Conservation (phyloP, 176 grass and related monocot genomes). For the Oryza meyeriana region DNA sequence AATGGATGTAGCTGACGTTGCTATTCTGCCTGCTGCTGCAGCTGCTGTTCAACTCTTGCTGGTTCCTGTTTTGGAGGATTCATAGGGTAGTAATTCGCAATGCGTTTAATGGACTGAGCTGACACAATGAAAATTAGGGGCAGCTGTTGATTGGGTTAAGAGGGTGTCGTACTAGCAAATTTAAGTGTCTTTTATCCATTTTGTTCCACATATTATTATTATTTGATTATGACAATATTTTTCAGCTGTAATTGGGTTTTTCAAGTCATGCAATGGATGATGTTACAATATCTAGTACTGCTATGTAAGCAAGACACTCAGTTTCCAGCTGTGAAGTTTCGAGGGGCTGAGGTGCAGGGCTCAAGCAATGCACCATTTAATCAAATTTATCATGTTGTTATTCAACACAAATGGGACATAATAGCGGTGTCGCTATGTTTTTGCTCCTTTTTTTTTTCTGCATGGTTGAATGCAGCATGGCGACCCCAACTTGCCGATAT, state of each 20-base stretch:
- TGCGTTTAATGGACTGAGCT: not conserved
- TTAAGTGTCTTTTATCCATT: constrained; percentile 4
- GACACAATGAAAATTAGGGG: not conserved
- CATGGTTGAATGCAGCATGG: not conserved
- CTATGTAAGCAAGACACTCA: not conserved
- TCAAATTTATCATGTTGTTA: not conserved
- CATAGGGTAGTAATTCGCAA: not conserved
- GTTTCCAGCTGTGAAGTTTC: not conserved
- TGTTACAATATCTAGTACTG: not conserved
- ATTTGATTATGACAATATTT: not conserved
- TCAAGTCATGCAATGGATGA: not conserved
- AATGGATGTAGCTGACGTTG: constrained; percentile 26
- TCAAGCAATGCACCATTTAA: not conserved
- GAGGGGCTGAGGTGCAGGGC: not conserved
- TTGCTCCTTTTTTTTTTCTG: not conserved
- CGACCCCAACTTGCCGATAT: not conserved
- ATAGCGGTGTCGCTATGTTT: not conserved
- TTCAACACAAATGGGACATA: not conserved
- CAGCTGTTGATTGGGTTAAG: not conserved
- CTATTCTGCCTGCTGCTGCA: not conserved
- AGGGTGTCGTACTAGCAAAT: not conserved
- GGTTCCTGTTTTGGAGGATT: not conserved
- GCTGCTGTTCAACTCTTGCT: constrained; percentile 6
- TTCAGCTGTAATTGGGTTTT: not conserved
- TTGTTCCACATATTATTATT: not conserved